Base-by-base conservation (phyloP, 768 basidiomycete species). In the Hemileccinum impolitum region DNA sequence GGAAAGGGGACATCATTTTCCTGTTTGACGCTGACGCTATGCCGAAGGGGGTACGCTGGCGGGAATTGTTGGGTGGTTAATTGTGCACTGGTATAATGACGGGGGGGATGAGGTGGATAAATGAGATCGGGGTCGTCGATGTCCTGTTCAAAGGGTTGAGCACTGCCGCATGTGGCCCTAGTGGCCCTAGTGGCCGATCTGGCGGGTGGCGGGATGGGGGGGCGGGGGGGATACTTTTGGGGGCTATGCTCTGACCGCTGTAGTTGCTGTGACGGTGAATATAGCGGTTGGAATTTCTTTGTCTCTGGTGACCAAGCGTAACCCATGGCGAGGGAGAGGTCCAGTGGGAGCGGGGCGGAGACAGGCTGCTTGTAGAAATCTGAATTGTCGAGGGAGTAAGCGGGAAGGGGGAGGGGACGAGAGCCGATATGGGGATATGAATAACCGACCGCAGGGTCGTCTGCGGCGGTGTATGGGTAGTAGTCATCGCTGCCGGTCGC, bases 231-330 rank as follows among this genome's bases (percentile, higher is more conserved):
- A 40, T 59, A 65, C 51, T 48, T 61, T 26, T 43, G 39, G 23
- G 59, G 50, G 61, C 48, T 57, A 58, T 50, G 58, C 30, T 52
- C 61, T 10, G 62, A 60, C 37, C 53, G 64, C 18, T 58, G 62
- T 4, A 55, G 46, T 48, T 65, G 64, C 55, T 67, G 66, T 57
- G 55, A 53, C 57, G 64, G 63, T 30, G 66, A 53, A 67, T 58
- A 69, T 56, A 66, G 55, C 68, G 63, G 66, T 52, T 69, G 68
- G 41, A 69, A 67, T 58, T 69, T 68, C 58, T 69, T 67, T 1
- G 54, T 45, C 28, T 66, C 61, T 0, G 61, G 61, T 6, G 68
- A 67, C 64, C 64, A 67, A 0, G 61, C 48, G 32, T 69, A 69
- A 2, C 55, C 56, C 66, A 69, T 68, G 1, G 66, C 59, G 45